Conservation (phyloP, 1,139 yeast genomes). For the Geotrichum siamense region DNA sequence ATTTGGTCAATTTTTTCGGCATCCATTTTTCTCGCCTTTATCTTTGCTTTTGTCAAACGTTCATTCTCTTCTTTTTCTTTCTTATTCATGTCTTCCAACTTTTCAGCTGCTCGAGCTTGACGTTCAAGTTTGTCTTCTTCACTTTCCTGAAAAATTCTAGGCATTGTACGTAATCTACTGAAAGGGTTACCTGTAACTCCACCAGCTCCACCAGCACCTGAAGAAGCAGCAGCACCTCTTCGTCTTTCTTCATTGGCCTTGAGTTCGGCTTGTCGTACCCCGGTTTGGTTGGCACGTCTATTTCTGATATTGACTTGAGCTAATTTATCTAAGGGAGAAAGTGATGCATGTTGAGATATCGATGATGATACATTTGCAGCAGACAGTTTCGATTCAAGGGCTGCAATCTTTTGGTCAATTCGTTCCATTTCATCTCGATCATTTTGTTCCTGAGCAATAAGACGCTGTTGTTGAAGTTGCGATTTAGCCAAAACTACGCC, state of each 20-base stretch:
- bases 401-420: conserved; percentile 48
- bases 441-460: conserved; percentile 65
- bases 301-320: conserved; percentile 72
- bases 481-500: conserved; percentile 76
- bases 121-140: conserved; percentile 21
- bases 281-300: conserved; percentile 69
- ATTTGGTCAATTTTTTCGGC: conserved; percentile 41
- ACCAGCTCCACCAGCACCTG: too few relatives aligned
- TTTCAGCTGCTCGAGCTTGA: conserved; percentile 25
- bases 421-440: conserved; percentile 47
- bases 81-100: conserved; percentile 39
- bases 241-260: conserved; percentile 53
- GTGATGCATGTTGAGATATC: conserved; percentile 20
- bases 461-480: conserved; percentile 62
- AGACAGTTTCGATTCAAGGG: conserved; percentile 32
- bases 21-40: conserved; percentile 25
- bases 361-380: too few relatives aligned
- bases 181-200: conserved; percentile 76
- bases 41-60: conserved; percentile 30
- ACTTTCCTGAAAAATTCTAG: conserved; percentile 68
- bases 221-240: conserved; percentile 39
- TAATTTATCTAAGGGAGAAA: conserved; percentile 37
- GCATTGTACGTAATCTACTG: conserved; percentile 77
- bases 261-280: conserved; percentile 73
- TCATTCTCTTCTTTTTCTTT: conserved; percentile 39